phyloP scores from a whole-genome alignment of 2,329 filamentous ascomycete species.

The Aureobasidium uvarum region DNA sequence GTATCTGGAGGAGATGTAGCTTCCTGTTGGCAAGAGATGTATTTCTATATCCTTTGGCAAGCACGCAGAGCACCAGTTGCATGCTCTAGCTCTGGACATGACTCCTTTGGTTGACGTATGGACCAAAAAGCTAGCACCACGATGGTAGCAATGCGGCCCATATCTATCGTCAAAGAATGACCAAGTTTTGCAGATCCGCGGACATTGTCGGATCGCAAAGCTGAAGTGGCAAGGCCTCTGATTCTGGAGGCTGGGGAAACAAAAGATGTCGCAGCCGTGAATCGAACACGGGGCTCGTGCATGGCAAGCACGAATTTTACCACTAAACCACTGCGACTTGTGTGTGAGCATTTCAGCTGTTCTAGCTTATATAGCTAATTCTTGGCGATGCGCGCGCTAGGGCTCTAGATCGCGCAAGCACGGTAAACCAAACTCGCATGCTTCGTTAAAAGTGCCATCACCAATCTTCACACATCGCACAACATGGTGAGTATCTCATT shows the following conservation, averaged over 20 bases:
- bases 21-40: neutral
- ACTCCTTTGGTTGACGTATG: neutral
- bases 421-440: neutral
- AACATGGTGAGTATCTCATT: conserved; percentile 11
- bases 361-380: too few species aligned
- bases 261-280: conserved; percentile 25
- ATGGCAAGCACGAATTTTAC: conserved; percentile 27
- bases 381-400: too few species aligned
- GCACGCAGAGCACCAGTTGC: neutral
- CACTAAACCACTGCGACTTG: conserved; percentile 26
- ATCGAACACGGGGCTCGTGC: conserved; percentile 27
- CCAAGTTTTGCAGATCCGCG: neutral
- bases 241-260: too few species aligned
- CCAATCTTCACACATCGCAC: neutral
- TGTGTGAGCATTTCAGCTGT: too few species aligned
- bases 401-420: neutral
- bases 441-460: neutral
- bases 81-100: neutral
- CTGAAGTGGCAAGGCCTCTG: neutral
- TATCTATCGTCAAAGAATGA: neutral
- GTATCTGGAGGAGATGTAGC: neutral
- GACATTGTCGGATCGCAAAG: neutral
- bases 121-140: neutral
- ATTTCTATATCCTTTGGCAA: neutral
- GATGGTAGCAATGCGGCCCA: neutral